phyloP scores from a whole-genome alignment of 495 filamentous ascomycete species.

The Penicillium dipodomyicola region DNA sequence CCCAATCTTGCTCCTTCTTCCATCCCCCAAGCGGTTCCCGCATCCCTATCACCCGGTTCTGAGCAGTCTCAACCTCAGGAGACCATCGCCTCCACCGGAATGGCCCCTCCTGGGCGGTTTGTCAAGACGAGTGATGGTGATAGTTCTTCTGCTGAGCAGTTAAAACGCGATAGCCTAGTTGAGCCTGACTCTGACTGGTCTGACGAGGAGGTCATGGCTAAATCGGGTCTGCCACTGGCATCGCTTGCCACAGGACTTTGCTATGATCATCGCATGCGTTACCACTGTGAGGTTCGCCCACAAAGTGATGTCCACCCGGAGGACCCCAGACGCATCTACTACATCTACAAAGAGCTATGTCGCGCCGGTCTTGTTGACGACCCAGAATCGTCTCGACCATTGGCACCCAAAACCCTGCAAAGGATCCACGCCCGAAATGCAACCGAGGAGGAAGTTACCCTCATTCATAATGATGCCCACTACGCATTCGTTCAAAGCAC shows the following conservation, averaged over 20 bases:
- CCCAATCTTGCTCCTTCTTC: constrained; percentile 34
- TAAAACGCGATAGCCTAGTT: constrained; percentile 34
- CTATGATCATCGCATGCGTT: constrained; percentile 91
- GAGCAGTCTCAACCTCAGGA: constrained; percentile 13
- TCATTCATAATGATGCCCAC: constrained; percentile 72
- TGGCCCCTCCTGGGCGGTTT: constrained; percentile 21
- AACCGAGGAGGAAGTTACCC: constrained; percentile 68
- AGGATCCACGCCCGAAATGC: constrained; percentile 75
- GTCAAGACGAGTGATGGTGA: constrained; percentile 28
- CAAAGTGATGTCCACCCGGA: constrained; percentile 80
- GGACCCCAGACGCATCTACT: constrained; percentile 83
- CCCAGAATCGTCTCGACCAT: constrained; percentile 42
- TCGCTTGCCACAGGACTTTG: constrained; percentile 70
- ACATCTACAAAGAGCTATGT: constrained; percentile 83
- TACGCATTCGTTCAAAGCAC: constrained; percentile 72
- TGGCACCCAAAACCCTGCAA: constrained; percentile 62
- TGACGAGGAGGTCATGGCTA: constrained; percentile 28
- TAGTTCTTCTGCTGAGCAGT: constrained; percentile 21
- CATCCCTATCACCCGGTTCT: constrained; percentile 20
- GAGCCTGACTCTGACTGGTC: constrained; percentile 47
- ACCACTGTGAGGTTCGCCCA: constrained; percentile 77
- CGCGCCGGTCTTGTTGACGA: constrained; percentile 71
- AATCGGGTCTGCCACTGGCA: constrained; percentile 36
- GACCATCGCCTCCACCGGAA: constrained; percentile 1
- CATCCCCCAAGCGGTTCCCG: constrained; percentile 5